phyloP scores from a whole-genome alignment of 495 filamentous ascomycete species.

The Talaromyces trachyspermus region DNA sequence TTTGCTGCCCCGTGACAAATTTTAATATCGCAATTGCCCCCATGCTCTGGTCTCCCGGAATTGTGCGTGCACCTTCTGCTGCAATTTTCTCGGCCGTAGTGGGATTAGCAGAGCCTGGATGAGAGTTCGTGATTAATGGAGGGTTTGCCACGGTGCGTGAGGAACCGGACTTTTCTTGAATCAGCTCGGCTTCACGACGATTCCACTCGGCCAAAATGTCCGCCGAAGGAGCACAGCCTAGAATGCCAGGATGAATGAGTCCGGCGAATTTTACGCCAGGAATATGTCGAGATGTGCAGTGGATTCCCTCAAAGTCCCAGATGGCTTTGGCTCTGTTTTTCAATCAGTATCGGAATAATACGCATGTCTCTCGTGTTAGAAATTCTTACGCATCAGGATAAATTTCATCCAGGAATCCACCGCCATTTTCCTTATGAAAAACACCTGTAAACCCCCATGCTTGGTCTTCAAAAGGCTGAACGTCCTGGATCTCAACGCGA shows the following conservation, averaged over 20 bases:
- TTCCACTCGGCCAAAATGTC: constrained; percentile 72
- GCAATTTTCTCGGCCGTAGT: constrained; percentile 67
- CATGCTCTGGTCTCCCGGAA: constrained; percentile 55
- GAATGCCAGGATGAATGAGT: constrained; percentile 90
- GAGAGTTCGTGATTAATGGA: constrained; percentile 61
- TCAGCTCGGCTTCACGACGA: constrained; percentile 69
- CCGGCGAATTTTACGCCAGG: constrained; percentile 82
- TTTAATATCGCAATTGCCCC: constrained; percentile 87
- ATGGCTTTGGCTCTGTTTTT: constrained; percentile 74
- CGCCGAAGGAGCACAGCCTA: constrained; percentile 79
- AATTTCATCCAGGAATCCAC: constrained; percentile 84
- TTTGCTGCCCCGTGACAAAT: constrained; percentile 75
- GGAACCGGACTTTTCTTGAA: constrained; percentile 52
- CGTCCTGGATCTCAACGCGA: constrained; percentile 90
- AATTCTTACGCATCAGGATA: constrained; percentile 67
- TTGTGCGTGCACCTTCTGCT: constrained; percentile 79
- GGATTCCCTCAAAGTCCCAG: constrained; percentile 97
- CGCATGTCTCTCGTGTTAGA: not conserved
- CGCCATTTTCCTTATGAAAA: constrained; percentile 77
- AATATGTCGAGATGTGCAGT: constrained; percentile 84
- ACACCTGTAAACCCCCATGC: constrained; percentile 93
- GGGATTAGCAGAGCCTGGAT: constrained; percentile 59
- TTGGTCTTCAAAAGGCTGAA: constrained; percentile 78
- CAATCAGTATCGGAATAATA: too few species aligned
- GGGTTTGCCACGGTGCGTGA: constrained; percentile 75